These are phyloP conservation scores for Conticribra weissflogii DNA, from an alignment of 108 stramenopile species.

Conservation along the genomic window DNA sequence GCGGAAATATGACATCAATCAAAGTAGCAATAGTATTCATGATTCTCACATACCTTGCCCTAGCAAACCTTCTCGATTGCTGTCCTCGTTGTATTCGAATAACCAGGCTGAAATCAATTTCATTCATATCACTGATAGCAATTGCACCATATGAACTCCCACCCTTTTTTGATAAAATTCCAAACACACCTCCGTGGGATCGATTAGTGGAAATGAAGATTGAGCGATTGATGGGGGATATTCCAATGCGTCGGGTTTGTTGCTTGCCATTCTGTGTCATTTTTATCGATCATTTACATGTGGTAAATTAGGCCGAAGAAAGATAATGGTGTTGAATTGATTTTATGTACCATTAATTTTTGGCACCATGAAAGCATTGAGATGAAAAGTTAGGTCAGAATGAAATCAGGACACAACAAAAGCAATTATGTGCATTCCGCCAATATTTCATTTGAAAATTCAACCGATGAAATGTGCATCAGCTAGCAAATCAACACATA, in stretches of 20 bases:
- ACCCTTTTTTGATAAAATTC: conserved; percentile 37
- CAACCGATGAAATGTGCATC: neutral
- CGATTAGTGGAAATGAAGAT: conserved; percentile 68
- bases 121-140: conserved; percentile 25
- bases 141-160: neutral
- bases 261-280: conserved; percentile 65
- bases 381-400: too few species aligned
- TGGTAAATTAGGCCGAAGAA: neutral
- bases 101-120: conserved; percentile 64
- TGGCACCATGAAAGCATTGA: too few species aligned
- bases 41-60: conserved; percentile 48
- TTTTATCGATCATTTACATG: neutral
- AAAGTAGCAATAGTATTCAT: neutral
- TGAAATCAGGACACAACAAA: too few species aligned
- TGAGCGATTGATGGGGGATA: conserved; percentile 65
- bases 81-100: conserved; percentile 72
- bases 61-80: conserved; percentile 64
- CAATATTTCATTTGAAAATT: neutral
- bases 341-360: too few species aligned
- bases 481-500: neutral
- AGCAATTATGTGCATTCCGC: too few species aligned
- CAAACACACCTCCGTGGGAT: conserved; percentile 42
- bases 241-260: conserved; percentile 67
- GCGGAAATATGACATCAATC: too few species aligned
- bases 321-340: neutral